A percentile compares a stretch with the other conserved stretches of the same genome.
Conservation (phyloP, 139 green algal species). For the Auxenochlorella pyrenoidosa region DNA sequence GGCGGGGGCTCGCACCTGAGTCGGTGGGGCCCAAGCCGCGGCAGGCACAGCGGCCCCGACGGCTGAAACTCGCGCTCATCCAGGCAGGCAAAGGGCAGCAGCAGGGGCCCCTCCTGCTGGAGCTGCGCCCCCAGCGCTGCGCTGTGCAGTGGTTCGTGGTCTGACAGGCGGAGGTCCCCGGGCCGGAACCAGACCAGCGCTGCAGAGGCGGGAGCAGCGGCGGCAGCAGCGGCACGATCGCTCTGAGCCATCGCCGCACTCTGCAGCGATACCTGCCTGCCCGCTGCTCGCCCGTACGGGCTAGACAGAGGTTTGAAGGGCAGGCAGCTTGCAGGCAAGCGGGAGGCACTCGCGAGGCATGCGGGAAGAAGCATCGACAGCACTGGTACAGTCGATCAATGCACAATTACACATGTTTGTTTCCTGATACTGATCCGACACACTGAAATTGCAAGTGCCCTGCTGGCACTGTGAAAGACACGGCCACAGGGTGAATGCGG, state of each 20-base stretch:
- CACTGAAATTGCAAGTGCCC: too few relatives aligned
- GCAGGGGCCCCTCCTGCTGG: background rate
- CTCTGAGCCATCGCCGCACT: background rate
- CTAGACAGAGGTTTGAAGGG: background rate
- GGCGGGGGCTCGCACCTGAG: background rate
- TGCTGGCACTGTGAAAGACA: too few relatives aligned
- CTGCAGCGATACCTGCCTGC: background rate
- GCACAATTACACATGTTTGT: too few relatives aligned
- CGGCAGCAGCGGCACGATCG: background rate
- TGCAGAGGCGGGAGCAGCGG: background rate
- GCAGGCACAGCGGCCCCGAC: background rate
- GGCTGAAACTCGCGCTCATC: constrained; percentile 17
- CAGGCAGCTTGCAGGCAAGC: background rate
- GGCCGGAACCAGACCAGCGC: constrained; percentile 19
- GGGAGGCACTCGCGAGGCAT: background rate
- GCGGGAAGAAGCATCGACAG: too few relatives aligned
- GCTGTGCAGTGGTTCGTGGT: constrained; percentile 44
- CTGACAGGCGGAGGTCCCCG: constrained; percentile 38
- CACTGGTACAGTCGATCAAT: too few relatives aligned
- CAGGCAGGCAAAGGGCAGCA: constrained; percentile 41
- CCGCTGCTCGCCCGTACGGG: too few relatives aligned
- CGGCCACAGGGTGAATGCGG: too few relatives aligned
- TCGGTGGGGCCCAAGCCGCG: constrained; percentile 24
- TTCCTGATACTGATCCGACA: too few relatives aligned
- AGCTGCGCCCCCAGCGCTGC: background rate